phyloP scores from a whole-genome alignment of 202 grass and related monocot species.

The Musa balbisiana region DNA sequence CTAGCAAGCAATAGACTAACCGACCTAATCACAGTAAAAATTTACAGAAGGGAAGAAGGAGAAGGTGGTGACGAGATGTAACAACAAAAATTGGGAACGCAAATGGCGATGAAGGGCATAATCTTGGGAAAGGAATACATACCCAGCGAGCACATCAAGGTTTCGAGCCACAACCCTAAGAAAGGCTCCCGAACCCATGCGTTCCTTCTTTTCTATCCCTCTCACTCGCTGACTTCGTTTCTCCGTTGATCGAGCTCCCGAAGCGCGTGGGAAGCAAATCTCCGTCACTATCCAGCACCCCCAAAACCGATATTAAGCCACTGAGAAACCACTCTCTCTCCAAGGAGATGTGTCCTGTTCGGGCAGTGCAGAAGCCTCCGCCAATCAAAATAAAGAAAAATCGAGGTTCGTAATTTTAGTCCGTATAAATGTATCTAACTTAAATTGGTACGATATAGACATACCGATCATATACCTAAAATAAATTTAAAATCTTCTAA shows the following conservation, averaged over 20 bases:
- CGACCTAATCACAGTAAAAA: neutral
- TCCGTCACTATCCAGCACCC: no score
- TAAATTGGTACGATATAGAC: no score
- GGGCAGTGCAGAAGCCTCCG: no score
- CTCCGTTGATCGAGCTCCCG: neutral
- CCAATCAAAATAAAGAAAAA: no score
- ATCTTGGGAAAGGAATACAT: neutral
- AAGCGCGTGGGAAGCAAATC: neutral
- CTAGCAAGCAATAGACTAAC: neutral
- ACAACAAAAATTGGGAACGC: neutral
- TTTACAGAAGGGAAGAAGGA: neutral
- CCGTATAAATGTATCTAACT: no score
- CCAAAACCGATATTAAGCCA: no score
- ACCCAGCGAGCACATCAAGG: slow-evolving; percentile 68
- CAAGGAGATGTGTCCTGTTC: no score
- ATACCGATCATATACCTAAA: no score
- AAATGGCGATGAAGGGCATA: neutral
- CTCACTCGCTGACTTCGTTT: neutral
- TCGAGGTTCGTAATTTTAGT: no score
- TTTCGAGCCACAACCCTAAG: slow-evolving; percentile 58
- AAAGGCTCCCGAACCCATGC: slow-evolving; percentile 53
- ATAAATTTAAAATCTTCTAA: no score
- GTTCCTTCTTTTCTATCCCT: neutral
- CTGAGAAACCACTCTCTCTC: no score
- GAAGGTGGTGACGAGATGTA: neutral